Conservation (phyloP, 164 flowering plant genomes). For the Tetracentron sinense region DNA sequence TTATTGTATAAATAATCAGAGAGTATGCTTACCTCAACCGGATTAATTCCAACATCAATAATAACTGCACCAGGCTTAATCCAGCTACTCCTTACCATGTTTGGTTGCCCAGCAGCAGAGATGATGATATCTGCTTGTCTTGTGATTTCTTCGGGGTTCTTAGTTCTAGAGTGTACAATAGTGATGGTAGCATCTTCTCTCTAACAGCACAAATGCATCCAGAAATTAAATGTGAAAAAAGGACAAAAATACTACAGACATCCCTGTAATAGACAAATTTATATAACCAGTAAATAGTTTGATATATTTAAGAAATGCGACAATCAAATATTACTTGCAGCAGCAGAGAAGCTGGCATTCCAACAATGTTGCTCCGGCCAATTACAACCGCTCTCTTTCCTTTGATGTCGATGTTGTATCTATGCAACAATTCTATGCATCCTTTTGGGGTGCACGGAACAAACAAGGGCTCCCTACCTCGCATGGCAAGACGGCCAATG, state of each 20-base stretch:
- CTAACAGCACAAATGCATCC: constrained; percentile 33
- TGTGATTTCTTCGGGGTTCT: constrained; percentile 74
- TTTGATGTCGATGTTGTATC: constrained; percentile 61
- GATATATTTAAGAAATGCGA: not conserved
- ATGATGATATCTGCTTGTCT: constrained; percentile 88
- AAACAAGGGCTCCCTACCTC: not conserved
- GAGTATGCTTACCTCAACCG: constrained; percentile 63
- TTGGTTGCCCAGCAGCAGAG: constrained; percentile 80
- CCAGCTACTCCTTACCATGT: constrained; percentile 93
- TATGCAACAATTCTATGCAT: constrained; percentile 81
- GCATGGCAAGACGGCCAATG: not conserved
- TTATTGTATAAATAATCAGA: too few relatives aligned
- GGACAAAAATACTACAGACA: not conserved
- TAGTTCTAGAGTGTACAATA: constrained; percentile 81
- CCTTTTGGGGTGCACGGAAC: not conserved
- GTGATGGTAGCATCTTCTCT: constrained; percentile 91
- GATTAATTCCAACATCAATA: constrained; percentile 94
- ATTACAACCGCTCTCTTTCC: constrained; percentile 98
- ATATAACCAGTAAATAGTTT: too few relatives aligned
- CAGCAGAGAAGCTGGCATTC: constrained; percentile 84
- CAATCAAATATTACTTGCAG: constrained; percentile 61
- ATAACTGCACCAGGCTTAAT: constrained; percentile 92
- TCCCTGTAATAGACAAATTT: not conserved
- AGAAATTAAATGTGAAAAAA: not conserved
- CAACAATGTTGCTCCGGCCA: constrained; percentile 97